A percentile compares a stretch with the other conserved stretches of the same genome.
Conservation (phyloP, 805 yeast genomes). For the Debaryomyces tyrocola region DNA sequence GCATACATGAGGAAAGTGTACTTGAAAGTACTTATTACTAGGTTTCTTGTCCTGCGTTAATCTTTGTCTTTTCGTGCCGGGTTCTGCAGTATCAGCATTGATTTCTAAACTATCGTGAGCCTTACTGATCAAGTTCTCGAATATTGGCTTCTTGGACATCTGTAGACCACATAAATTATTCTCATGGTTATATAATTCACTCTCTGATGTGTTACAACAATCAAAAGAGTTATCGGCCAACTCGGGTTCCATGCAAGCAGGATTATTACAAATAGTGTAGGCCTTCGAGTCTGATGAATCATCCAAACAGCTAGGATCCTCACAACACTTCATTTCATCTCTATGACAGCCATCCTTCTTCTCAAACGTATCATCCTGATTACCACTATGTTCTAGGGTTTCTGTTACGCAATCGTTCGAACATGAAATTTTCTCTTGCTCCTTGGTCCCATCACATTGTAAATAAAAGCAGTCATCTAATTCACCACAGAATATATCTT, state of each 20-base stretch:
- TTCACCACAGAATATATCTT: slow-evolving; percentile 42
- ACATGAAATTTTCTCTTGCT: neutral
- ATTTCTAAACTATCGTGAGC: slow-evolving; percentile 30
- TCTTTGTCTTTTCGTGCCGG: slow-evolving; percentile 8
- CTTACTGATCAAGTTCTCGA: slow-evolving; percentile 38
- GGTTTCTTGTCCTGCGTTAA: slow-evolving; percentile 2
- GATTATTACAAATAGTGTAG: slow-evolving; percentile 5
- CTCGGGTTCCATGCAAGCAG: slow-evolving; percentile 8
- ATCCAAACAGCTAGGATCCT: slow-evolving; percentile 5
- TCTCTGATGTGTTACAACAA: slow-evolving; percentile 5
- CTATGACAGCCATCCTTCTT: slow-evolving; percentile 4
- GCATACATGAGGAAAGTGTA: slow-evolving; percentile 43
- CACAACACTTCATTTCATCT: slow-evolving; percentile 9
- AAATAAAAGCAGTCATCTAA: slow-evolving; percentile 44
- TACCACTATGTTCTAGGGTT: slow-evolving; percentile 2
- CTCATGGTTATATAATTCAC: slow-evolving; percentile 7
- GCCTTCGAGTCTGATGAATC: neutral
- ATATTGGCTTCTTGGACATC: slow-evolving; percentile 30
- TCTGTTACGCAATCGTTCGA: neutral
- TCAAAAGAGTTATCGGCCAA: slow-evolving; percentile 9
- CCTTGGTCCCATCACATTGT: slow-evolving; percentile 28
- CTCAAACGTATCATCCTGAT: neutral
- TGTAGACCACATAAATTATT: slow-evolving; percentile 30
- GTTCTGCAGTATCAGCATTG: slow-evolving; percentile 3
- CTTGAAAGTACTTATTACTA: slow-evolving; percentile 20